Percentiles rank a stretch among this genome's conserved stretches.
phyloP scores from a whole-genome alignment of 345 rosid species.

The Adansonia digitata region DNA sequence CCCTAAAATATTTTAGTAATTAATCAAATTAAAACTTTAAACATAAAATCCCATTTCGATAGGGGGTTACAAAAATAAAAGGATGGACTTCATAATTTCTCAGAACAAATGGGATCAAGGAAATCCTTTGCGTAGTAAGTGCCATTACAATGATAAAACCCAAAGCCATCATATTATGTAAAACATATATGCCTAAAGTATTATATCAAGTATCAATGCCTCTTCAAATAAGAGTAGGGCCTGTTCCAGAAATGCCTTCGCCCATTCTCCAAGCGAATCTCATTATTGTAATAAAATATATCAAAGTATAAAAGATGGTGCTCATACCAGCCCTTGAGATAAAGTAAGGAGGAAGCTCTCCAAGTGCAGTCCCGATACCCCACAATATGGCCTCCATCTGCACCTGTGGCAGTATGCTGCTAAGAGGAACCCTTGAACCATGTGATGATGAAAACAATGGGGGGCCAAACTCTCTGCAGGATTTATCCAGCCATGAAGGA shows the following conservation, averaged over 20 bases:
- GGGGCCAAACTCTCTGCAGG: constrained; percentile 80
- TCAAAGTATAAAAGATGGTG: background rate
- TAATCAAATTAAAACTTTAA: background rate
- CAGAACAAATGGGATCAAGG: background rate
- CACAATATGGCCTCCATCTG: constrained; percentile 87
- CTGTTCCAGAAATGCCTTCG: background rate
- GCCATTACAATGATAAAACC: background rate
- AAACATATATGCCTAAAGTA: background rate
- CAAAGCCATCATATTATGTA: background rate
- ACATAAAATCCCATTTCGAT: background rate
- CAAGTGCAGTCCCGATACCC: constrained; percentile 99
- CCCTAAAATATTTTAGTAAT: background rate
- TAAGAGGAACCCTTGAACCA: constrained; percentile 75
- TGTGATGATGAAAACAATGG: constrained; percentile 50
- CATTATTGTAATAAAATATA: background rate
- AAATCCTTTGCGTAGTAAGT: background rate
- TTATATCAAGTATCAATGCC: background rate
- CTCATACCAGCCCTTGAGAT: constrained; percentile 89
- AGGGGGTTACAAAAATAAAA: background rate
- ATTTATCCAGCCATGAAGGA: constrained; percentile 93
- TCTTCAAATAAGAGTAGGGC: background rate
- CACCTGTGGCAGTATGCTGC: constrained; percentile 76
- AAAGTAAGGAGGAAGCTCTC: constrained; percentile 99
- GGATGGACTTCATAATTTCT: background rate
- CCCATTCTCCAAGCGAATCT: background rate